A percentile compares a stretch with the other conserved stretches of the same genome.
These are phyloP conservation scores for Aureobasidium sp. DNA, from an alignment of 2,329 filamentous ascomycete genomes.

Conservation along the genomic window DNA sequence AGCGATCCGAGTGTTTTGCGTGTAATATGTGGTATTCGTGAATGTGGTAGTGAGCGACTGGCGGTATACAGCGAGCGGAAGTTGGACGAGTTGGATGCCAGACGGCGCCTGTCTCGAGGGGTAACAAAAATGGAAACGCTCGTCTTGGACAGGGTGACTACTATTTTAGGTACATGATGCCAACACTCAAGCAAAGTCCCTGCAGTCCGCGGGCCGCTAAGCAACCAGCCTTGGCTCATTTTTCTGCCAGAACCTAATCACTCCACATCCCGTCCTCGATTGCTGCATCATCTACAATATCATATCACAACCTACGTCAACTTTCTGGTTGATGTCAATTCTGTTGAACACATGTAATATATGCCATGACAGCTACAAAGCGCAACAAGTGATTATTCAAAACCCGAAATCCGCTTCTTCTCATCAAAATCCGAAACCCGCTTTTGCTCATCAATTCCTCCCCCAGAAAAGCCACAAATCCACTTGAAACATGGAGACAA, in stretches of 20 bases:
- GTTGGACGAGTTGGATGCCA: not conserved
- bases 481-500: not conserved
- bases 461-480: too few relatives aligned
- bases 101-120: slow-evolving; percentile 2
- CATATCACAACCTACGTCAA: not conserved
- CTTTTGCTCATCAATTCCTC: too few relatives aligned
- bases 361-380: not conserved
- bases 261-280: not conserved
- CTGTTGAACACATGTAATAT: not conserved
- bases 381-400: not conserved
- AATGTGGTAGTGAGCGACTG: not conserved
- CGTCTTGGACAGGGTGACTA: not conserved
- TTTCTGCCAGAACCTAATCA: not conserved
- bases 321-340: too few relatives aligned
- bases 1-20: not conserved
- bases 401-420: not conserved
- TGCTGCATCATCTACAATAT: not conserved
- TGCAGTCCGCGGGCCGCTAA: not conserved
- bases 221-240: not conserved
- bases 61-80: not conserved
- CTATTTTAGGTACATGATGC: slow-evolving; percentile 6
- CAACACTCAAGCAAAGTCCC: not conserved
- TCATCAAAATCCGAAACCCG: too few relatives aligned
- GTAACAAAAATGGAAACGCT: slow-evolving; percentile 3
- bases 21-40: not conserved